phyloP scores from a whole-genome alignment of 202 grass and related monocot genomes.

The Zizania palustris region DNA sequence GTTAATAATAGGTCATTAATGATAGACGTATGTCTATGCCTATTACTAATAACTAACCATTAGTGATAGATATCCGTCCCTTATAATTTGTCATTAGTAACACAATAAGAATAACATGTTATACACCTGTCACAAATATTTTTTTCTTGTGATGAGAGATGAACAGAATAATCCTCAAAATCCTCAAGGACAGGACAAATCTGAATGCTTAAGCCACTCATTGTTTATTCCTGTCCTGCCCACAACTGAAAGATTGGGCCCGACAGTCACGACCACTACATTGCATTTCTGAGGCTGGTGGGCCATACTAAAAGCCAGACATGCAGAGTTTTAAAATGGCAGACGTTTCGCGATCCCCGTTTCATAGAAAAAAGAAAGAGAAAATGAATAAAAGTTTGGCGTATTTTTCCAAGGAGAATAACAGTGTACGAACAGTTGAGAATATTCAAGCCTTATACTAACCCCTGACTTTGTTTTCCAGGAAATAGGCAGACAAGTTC shows the following conservation, averaged over 20 bases:
- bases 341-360: conserved; percentile 10
- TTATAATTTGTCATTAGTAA: too few relatives aligned
- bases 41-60: too few relatives aligned
- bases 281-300: conserved; percentile 15
- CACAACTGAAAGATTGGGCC: conserved; percentile 25
- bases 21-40: too few relatives aligned
- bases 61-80: too few relatives aligned
- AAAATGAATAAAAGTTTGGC: neutral
- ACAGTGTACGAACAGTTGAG: conserved; percentile 38
- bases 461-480: conserved; percentile 45
- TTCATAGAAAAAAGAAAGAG: neutral
- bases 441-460: conserved; percentile 57
- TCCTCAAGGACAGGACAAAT: conserved; percentile 41
- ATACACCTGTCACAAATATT: too few relatives aligned
- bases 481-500: conserved; percentile 61
- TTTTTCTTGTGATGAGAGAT: neutral
- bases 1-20: too few relatives aligned
- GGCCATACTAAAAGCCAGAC: neutral
- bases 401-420: conserved; percentile 20
- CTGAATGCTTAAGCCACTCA: conserved; percentile 29
- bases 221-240: conserved; percentile 37
- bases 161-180: conserved; percentile 9
- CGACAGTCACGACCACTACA: conserved; percentile 17
- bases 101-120: too few relatives aligned
- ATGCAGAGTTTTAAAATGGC: neutral